phyloP scores from a whole-genome alignment of 495 filamentous ascomycete genomes.

The Cudoniella acicularis region DNA sequence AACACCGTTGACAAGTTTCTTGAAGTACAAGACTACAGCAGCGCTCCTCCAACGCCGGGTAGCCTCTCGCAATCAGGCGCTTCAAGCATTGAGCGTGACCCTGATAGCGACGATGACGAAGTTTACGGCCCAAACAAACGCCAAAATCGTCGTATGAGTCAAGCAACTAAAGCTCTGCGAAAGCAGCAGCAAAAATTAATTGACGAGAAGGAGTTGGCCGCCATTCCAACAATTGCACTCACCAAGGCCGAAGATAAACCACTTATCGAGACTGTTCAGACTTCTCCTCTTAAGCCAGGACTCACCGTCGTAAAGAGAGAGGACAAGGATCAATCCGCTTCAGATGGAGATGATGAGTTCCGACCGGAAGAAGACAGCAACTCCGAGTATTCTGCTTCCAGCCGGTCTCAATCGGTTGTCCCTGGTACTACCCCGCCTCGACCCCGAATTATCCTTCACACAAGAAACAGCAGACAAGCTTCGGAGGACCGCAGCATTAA shows the following conservation, averaged over 20 bases:
- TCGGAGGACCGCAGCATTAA: conserved; percentile 3
- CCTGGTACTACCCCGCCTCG: neutral
- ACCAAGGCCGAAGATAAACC: conserved; percentile 9
- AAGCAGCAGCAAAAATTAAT: conserved; percentile 12
- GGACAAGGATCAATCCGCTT: conserved; percentile 1
- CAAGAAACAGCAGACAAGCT: conserved; percentile 7
- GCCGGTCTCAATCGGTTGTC: neutral
- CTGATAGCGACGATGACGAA: conserved; percentile 42
- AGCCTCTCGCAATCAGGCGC: conserved; percentile 15
- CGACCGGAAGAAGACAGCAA: neutral
- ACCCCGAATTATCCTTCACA: conserved; percentile 2
- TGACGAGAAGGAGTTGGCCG: neutral
- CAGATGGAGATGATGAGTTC: neutral
- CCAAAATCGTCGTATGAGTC: conserved; percentile 39
- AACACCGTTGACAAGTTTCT: conserved; percentile 55
- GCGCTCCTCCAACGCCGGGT: conserved; percentile 26
- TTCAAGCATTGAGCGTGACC: conserved; percentile 46
- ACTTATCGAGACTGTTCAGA: too few species aligned
- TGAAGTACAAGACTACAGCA: conserved; percentile 42
- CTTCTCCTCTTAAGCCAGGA: too few species aligned
- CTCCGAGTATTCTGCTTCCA: neutral
- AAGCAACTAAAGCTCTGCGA: conserved; percentile 25
- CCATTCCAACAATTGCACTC: neutral
- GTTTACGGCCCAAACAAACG: conserved; percentile 44
- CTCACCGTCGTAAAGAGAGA: too few species aligned